These are phyloP conservation scores for Clonostachys rosea DNA, from an alignment of 2,329 filamentous ascomycete genomes.

Conservation along the genomic window DNA sequence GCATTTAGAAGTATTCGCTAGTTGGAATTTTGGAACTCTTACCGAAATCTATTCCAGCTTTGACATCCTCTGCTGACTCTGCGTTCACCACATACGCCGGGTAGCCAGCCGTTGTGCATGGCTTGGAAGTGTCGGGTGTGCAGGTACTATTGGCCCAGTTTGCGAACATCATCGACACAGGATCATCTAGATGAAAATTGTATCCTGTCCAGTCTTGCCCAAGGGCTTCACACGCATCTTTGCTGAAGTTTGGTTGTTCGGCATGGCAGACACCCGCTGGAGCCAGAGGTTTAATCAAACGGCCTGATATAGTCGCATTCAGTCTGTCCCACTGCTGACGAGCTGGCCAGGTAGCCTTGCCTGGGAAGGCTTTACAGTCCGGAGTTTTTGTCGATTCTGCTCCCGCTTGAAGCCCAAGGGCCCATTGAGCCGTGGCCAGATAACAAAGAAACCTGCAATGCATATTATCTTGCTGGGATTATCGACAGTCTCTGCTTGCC, in stretches of 20 bases:
- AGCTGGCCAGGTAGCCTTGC: background rate
- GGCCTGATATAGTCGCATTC: background rate
- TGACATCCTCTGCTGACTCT: constrained; percentile 22
- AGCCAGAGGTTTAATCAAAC: constrained; percentile 12
- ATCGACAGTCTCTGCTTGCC: too few relatives aligned
- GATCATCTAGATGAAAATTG: constrained; percentile 17
- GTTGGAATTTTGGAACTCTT: background rate
- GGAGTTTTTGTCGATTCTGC: too few relatives aligned
- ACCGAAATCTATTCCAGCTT: constrained; percentile 36
- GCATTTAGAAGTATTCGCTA: background rate
- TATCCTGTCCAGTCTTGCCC: constrained; percentile 15
- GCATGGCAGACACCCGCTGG: constrained; percentile 21
- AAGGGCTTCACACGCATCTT: constrained; percentile 18
- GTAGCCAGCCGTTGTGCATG: constrained; percentile 26
- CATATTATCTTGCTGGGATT: too few relatives aligned
- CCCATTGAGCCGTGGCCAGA: too few relatives aligned
- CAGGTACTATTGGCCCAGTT: constrained; percentile 47
- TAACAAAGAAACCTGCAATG: too few relatives aligned
- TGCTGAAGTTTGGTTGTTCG: constrained; percentile 13
- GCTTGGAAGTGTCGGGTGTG: constrained; percentile 28
- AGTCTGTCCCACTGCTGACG: background rate
- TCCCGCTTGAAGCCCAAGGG: too few relatives aligned
- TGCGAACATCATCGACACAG: constrained; percentile 25
- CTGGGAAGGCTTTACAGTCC: background rate
- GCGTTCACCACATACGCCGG: constrained; percentile 27